Base-by-base conservation (phyloP, 495 filamentous ascomycete species). In the Aspergillus kassunensis region DNA sequence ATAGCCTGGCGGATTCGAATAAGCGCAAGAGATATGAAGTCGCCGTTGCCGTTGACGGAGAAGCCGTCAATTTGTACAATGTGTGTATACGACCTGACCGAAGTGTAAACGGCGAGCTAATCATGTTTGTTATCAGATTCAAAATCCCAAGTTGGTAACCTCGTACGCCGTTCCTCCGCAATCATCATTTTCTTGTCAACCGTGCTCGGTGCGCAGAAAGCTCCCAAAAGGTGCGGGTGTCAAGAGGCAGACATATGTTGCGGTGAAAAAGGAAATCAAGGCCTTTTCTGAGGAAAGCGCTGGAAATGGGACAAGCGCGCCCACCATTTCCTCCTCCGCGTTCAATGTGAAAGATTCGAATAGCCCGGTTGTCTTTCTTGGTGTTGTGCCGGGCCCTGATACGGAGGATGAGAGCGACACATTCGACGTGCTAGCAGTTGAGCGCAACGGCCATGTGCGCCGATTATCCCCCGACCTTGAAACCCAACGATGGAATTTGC, bases 11-110 rank as follows among this genome's bases (percentile, higher is more conserved):
- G 33, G 85, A 84, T 15, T 79, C 78, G 27, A 89, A 80, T 72
- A 96, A 91, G 74, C 80, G 88, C 61, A 97, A 96, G 72, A 79
- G 93, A 57, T 77, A 80, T 59, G 95, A 99, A 68, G 69, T 97
- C 47, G 87, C 80, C 11, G 83, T 93, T 8, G 88, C 87, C 8
- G 83, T 96, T 60, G 90, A 99, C 71, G 90, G 91, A 49, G 90
- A 96, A 62, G 86, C 88, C 12, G 78, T 97, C 12, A 93, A 90
- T 64, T 83, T 99, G 41, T 97, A 97, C 71, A 87, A 96, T 78
- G 92, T 98, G 70, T 54, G 78, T 34, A 2, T 23, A 2, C 18
- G 13, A 13, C 20, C 11, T n/a, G n/a, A n/a, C n/a, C n/a, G n/a
- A n/a, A n/a, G n/a, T n/a, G n/a, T n/a, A n/a, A n/a, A n/a, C n/a